These are phyloP conservation scores for Cokeromyces recurvatus DNA, from an alignment of 371 early-diverging fungal species.

Conservation along the genomic window DNA sequence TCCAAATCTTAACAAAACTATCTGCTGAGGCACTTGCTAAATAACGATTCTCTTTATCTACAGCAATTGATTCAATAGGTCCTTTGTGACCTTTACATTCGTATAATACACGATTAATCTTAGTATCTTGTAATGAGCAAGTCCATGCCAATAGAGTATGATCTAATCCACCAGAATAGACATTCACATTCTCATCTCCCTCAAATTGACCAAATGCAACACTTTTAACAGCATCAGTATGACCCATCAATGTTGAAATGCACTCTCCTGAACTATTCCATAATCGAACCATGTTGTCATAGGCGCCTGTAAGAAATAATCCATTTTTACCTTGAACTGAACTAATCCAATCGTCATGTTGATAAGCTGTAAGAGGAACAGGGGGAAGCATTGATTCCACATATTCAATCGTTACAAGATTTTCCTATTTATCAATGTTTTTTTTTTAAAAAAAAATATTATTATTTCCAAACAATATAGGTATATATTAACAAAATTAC, in stretches of 20 bases:
- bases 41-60: constrained; percentile 38
- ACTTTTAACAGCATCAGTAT: constrained; percentile 69
- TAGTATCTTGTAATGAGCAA: constrained; percentile 17
- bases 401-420: constrained; percentile 84
- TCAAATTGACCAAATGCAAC: constrained; percentile 32
- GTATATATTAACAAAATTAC: constrained; percentile 36
- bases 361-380: constrained; percentile 62
- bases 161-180: constrained; percentile 46
- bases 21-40: constrained; percentile 84
- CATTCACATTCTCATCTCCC: not conserved
- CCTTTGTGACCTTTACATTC: constrained; percentile 82
- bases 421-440: constrained; percentile 53
- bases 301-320: constrained; percentile 76
- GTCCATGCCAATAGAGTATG: constrained; percentile 47
- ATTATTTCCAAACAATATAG: too few species aligned
- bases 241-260: constrained; percentile 62
- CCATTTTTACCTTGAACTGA: constrained; percentile 53
- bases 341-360: constrained; percentile 95
- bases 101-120: constrained; percentile 39
- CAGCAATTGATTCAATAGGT: constrained; percentile 53
- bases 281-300: constrained; percentile 79
- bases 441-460: not conserved
- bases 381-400: constrained; percentile 89
- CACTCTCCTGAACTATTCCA: constrained; percentile 79
- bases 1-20: constrained; percentile 75